These are phyloP conservation scores for Proliferodiscus dingleyae DNA, from an alignment of 2,329 filamentous ascomycete species.

Conservation along the genomic window DNA sequence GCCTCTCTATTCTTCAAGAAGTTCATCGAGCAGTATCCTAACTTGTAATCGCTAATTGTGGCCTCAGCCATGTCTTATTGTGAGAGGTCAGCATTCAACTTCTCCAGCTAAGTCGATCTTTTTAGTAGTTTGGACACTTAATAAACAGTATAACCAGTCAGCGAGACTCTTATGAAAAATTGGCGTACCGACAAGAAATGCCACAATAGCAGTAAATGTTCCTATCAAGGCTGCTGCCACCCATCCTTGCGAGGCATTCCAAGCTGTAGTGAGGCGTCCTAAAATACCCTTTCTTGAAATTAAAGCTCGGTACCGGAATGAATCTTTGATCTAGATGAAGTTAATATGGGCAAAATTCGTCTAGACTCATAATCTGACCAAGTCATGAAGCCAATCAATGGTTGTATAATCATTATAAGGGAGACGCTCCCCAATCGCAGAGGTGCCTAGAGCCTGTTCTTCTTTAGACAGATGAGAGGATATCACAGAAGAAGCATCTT, in stretches of 20 bases:
- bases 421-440: conserved; percentile 48
- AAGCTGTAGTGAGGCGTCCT: conserved; percentile 34
- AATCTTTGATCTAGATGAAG: conserved; percentile 46
- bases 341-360: background rate
- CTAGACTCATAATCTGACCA: conserved; percentile 34
- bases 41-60: conserved; percentile 52
- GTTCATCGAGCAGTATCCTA: conserved; percentile 47
- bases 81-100: background rate
- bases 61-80: conserved; percentile 45
- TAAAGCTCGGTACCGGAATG: conserved; percentile 46
- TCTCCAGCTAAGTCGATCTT: background rate
- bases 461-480: conserved; percentile 40
- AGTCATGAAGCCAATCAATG: conserved; percentile 58
- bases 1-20: conserved; percentile 42
- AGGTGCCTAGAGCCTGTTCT: conserved; percentile 41
- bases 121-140: too few relatives aligned
- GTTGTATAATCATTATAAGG: conserved; percentile 59
- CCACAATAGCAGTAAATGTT: conserved; percentile 48
- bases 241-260: conserved; percentile 51
- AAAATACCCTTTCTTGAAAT: conserved; percentile 39
- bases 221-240: conserved; percentile 50
- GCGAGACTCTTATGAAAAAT: background rate
- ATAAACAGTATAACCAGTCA: too few relatives aligned
- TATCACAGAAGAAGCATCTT: conserved; percentile 18
- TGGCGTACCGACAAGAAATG: conserved; percentile 41